Evolutionary conservation across 2,329 filamentous ascomycete species (phyloP).

Genomic region (Curvularia verruculosa): DNA sequence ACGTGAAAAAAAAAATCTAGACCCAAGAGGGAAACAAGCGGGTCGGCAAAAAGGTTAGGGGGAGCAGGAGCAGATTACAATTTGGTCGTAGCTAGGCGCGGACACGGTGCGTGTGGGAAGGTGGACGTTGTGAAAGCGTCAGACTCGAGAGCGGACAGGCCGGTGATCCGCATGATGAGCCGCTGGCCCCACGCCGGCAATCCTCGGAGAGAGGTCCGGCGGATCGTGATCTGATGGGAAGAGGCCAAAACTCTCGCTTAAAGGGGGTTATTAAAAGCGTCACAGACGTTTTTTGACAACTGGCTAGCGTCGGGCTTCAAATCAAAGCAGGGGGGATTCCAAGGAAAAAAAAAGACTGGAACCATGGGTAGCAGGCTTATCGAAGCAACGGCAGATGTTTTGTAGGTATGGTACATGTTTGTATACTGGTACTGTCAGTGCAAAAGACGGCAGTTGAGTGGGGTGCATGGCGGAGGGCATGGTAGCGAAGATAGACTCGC

Average conservation of each 20-base stretch:
- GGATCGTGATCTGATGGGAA: slow-evolving; percentile 13
- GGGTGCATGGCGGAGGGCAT: slow-evolving; percentile 7
- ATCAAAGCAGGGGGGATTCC: slow-evolving; percentile 3
- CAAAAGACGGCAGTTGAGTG: slow-evolving; percentile 3
- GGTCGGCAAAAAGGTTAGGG: neutral
- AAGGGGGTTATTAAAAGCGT: slow-evolving; percentile 11
- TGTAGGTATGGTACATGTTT: neutral
- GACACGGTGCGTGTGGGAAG: neutral
- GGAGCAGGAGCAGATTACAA: neutral
- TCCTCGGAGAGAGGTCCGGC: slow-evolving; percentile 12
- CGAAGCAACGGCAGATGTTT: slow-evolving; percentile 8
- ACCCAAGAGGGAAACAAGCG: neutral
- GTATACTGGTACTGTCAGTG: neutral
- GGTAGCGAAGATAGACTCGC: slow-evolving; percentile 14
- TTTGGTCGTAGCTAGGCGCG: neutral
- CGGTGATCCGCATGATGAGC: slow-evolving; percentile 19
- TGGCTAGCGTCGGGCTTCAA: slow-evolving; percentile 5
- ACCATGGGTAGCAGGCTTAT: neutral
- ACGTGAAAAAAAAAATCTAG: neutral
- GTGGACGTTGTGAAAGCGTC: slow-evolving; percentile 9
- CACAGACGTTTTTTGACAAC: slow-evolving; percentile 15
- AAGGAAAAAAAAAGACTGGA: slow-evolving; percentile 1
- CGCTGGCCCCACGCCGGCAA: slow-evolving; percentile 16
- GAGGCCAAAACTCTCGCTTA: slow-evolving; percentile 8
- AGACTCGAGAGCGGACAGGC: slow-evolving; percentile 5